Evolutionary conservation across 2,329 filamentous ascomycete species (phyloP).

Genomic region (Nakataea oryzae): DNA sequence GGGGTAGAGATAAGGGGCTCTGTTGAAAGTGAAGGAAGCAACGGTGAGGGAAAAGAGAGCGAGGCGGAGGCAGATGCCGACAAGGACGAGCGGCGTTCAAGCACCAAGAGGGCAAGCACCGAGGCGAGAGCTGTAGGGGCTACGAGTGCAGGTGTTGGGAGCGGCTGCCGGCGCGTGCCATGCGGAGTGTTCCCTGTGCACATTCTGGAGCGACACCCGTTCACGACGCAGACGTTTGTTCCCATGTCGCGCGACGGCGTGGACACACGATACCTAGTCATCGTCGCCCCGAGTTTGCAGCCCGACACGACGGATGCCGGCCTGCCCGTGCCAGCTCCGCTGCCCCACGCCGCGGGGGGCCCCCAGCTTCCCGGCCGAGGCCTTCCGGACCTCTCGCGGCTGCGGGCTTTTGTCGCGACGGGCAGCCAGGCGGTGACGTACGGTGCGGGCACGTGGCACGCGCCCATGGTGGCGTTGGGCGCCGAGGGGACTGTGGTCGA

Average conservation of each 20-base stretch:
- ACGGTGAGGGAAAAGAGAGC: conserved; percentile 8
- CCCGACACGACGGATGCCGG: conserved; percentile 21
- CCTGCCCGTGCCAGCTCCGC: conserved; percentile 27
- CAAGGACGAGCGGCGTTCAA: background rate
- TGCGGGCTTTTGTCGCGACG: conserved; percentile 70
- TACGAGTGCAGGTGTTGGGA: background rate
- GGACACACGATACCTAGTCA: conserved; percentile 61
- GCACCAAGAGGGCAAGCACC: conserved; percentile 1
- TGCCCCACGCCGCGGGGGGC: conserved; percentile 13
- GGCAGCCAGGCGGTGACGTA: conserved; percentile 84
- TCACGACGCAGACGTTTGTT: conserved; percentile 86
- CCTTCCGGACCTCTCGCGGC: conserved; percentile 58
- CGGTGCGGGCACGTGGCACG: conserved; percentile 85
- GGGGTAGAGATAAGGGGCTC: background rate
- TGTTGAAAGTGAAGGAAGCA: background rate
- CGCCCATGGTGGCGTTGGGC: conserved; percentile 87
- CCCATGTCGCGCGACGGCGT: conserved; percentile 44
- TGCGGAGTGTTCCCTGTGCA: conserved; percentile 47
- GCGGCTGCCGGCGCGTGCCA: conserved; percentile 5
- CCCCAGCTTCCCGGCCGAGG: conserved; percentile 42
- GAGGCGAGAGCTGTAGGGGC: background rate
- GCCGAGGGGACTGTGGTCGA: conserved; percentile 48
- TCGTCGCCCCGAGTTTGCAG: conserved; percentile 72
- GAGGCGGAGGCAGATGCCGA: conserved; percentile 3
- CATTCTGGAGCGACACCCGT: conserved; percentile 85